Base-by-base conservation (phyloP, 306 rosid genomes). In the Coriaria nepalensis region DNA sequence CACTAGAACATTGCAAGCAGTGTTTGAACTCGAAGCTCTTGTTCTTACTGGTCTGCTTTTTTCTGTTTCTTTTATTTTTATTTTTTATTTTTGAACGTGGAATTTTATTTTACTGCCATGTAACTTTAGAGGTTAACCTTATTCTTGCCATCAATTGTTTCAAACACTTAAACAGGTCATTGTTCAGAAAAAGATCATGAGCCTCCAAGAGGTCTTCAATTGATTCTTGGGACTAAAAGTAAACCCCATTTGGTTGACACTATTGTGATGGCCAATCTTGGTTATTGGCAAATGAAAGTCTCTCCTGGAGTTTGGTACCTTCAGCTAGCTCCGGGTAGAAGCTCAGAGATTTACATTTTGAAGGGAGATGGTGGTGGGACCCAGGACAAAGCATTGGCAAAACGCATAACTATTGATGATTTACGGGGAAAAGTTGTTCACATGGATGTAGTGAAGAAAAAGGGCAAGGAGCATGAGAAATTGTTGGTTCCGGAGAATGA, bases 241-340 rank as follows among this genome's bases (percentile, higher is more conserved):
- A 41, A 62, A 45, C 95, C 94, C 48, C 98, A 90, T 74, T 61
- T 85, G 75, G 94, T 79, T 69, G 98, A 90, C 72, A 90, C 98
- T 56, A 73, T 82, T 73, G 98, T 90, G 68, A 90, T 90, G 98
- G 95, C 96, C 54, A 90, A 90, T 79, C 83, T 90, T 49, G 98
- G 98, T 32, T 90, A 90, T 71, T 90, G 98, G 98, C 98, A 90
- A 73, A 90, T 90, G 96, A 90, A 90, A 71, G 94, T 85, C 64
- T 75, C 98, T 73, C 98, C 98, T 63, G 98, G 98, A 47, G 93
- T 85, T 66, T 90, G 98, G 98, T 79, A 77, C 74, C 69, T 85
- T 72, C 98, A 90, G 70, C 95, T 85, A 75, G 98, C 98, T 43
- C 79, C 95, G 14, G 94, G 98, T 50, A 79, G 98, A 78, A 90